Evolutionary conservation across 805 yeast species (phyloP), one percentile per base, ranked within the genome.

Genomic region (Hanseniaspora clermontiae): DNA sequence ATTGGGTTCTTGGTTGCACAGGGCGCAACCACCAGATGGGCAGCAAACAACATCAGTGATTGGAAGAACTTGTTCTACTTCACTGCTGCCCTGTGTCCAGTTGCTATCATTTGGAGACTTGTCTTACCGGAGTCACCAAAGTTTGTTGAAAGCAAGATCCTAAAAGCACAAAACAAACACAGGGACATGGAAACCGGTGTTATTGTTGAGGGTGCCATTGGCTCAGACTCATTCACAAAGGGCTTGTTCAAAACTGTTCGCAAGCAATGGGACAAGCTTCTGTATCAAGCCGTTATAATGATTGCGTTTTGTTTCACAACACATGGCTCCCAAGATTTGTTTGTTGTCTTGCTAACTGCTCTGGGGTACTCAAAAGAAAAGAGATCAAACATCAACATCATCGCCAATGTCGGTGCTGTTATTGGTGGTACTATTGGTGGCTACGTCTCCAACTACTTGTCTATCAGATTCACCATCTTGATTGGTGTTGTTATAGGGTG

Each of bases 311-410:
- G 83, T 68, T 84, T 82, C 70, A 76, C 78, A 70, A 77, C 86
- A 8, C 91, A 84, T 62, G 87, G 87, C 1, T 79, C 87, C 6
- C 89, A 84, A 68, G 91, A 84, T 66, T 70, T 84, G 64, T 81
- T 76, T 66, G 87, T 88, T 40, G 80, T 87, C 0, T 71, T 81
- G 70, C 70, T 84, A 51, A 71, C 73, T 29, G 72, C 72, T 24
- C 71, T 78, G 34, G 71, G 65, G 11, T 74, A 75, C 60, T 64
- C 75, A 31, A 60, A 65, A 3, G 70, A 83, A 64, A 70, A 73
- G 19, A 67, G 75, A 36, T 82, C 88, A 0, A 82, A 81, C 17
- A 79, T 82, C 49, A 79, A 79, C 70, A 74, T 76, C 24, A 81
- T 83, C 12, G 80, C 83, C 8, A 84, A 82, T 61, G 59, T 83